Base-by-base conservation (phyloP, 768 basidiomycete genomes). In the Macrolepiota fuliginosa region DNA sequence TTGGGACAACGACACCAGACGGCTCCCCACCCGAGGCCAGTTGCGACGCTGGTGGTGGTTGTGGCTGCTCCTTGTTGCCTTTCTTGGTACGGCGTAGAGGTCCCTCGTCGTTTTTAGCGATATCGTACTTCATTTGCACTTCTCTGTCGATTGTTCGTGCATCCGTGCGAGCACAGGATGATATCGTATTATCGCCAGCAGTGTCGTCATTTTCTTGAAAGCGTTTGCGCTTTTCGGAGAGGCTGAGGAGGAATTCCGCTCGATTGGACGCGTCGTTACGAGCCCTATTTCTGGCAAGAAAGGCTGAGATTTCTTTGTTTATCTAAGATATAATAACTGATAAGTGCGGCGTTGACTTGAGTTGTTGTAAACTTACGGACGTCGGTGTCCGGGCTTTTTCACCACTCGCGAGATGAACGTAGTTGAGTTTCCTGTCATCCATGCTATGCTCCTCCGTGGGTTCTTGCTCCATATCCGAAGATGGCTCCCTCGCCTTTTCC, bases 121-220 rank as follows among this genome's bases (percentile, higher is more conserved):
- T 89, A 70, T 94, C 92, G 65, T 92, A 93, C 70, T 90, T 90
- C 80, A 93, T 91, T 68, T 93, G 92, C 1, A 84, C 75, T 59
- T 91, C 89, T 40, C 92, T 77, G 70, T 93, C 84, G 35, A 91
- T 73, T 0, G 81, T 75, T 68, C 85, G 90, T 37, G 90, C 87
- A 62, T 92, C 89, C 2, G 84, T 82, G 9, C 91, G 84, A 12
- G 91, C 91, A 66, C 91, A 93, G 2, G 90, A 89, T 2, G 78
- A 66, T 6, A 72, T 65, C 4, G 12, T 4, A 17, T 63, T 57
- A 29, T 54, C 66, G 12, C 64, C 63, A 1, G 61, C 52, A 24
- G 51, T 49, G 3, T 56, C 54, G 10, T 70, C 74, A 13, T 71
- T 71, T 22, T 74, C 75, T 40, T 73, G 70, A 6, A 81, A 65